Percentiles rank a stretch among this genome's conserved stretches.
Conservation (phyloP, 2,329 filamentous ascomycete genomes). For the Claviceps monticola region DNA sequence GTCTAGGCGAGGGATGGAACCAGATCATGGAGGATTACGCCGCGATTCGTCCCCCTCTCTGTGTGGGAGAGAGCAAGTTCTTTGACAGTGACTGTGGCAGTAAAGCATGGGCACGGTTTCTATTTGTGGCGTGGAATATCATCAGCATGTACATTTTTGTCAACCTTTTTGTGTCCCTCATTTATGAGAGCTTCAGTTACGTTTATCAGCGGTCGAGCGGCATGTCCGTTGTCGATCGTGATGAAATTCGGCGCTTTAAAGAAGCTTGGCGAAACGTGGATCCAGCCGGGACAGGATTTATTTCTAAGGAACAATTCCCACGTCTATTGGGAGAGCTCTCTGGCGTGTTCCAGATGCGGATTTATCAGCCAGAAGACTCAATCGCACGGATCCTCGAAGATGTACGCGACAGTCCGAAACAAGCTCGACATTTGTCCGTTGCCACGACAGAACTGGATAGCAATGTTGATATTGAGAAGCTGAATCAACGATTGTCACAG, state of each 20-base stretch:
- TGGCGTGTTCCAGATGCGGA: conserved; percentile 92
- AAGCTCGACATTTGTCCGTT: conserved; percentile 40
- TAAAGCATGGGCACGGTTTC: conserved; percentile 67
- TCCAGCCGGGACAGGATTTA: conserved; percentile 80
- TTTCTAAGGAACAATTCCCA: conserved; percentile 79
- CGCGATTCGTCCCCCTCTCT: conserved; percentile 63
- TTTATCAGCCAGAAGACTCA: conserved; percentile 84
- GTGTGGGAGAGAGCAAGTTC: conserved; percentile 58
- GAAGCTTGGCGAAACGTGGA: conserved; percentile 96
- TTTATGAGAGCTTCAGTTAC: conserved; percentile 98
- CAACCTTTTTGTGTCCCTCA: conserved; percentile 93
- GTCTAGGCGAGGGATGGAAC: conserved; percentile 94
- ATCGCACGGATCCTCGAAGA: conserved; percentile 79
- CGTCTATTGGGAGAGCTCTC: conserved; percentile 82
- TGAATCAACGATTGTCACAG: conserved; percentile 57
- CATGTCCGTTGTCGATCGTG: conserved; percentile 77
- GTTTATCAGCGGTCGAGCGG: conserved; percentile 94
- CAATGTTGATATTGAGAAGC: conserved; percentile 57
- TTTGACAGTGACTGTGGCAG: conserved; percentile 90
- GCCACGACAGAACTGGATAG: conserved; percentile 35
- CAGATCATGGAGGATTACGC: conserved; percentile 93
- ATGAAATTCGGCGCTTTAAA: conserved; percentile 94
- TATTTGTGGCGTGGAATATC: conserved; percentile 97
- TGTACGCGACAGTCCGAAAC: conserved; percentile 46
- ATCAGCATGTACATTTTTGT: conserved; percentile 99